Evolutionary conservation across 768 basidiomycete species (phyloP).

Genomic region (Trametes gibbosa): DNA sequence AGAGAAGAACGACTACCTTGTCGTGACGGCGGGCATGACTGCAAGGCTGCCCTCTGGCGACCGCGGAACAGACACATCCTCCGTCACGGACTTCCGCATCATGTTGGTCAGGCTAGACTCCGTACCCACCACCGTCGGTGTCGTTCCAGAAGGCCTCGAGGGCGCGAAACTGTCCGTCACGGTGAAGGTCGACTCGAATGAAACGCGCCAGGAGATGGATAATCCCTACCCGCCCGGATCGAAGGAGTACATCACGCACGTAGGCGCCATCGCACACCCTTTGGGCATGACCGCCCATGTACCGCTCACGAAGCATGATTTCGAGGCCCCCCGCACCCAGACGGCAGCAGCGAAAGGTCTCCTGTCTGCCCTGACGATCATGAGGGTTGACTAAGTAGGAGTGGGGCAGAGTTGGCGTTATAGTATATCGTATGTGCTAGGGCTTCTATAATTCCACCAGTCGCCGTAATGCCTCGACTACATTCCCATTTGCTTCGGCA

Average conservation of each 20-base stretch:
- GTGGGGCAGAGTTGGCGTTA: background rate
- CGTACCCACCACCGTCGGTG: constrained; percentile 48
- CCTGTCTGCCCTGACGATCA: background rate
- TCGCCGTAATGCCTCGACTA: constrained; percentile 45
- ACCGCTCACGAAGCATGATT: background rate
- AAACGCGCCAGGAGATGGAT: constrained; percentile 14
- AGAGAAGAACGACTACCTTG: constrained; percentile 23
- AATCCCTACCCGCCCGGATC: constrained; percentile 53
- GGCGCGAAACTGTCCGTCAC: constrained; percentile 33
- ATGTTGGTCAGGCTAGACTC: constrained; percentile 27
- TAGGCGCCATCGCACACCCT: background rate
- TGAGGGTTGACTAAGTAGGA: no score
- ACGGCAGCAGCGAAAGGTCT: background rate
- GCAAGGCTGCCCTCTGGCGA: constrained; percentile 26
- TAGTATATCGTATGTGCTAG: background rate
- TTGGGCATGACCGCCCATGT: constrained; percentile 1
- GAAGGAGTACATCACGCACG: constrained; percentile 40
- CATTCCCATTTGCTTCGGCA: constrained; percentile 49
- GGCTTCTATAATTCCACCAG: constrained; percentile 19
- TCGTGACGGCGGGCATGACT: constrained; percentile 46
- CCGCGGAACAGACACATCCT: constrained; percentile 14
- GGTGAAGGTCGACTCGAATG: constrained; percentile 33
- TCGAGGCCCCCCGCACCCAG: background rate
- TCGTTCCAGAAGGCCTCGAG: constrained; percentile 37
- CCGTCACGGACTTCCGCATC: constrained; percentile 35